phyloP scores from a whole-genome alignment of 148 eudicot species.

The Vaccinium macrocarpon region DNA sequence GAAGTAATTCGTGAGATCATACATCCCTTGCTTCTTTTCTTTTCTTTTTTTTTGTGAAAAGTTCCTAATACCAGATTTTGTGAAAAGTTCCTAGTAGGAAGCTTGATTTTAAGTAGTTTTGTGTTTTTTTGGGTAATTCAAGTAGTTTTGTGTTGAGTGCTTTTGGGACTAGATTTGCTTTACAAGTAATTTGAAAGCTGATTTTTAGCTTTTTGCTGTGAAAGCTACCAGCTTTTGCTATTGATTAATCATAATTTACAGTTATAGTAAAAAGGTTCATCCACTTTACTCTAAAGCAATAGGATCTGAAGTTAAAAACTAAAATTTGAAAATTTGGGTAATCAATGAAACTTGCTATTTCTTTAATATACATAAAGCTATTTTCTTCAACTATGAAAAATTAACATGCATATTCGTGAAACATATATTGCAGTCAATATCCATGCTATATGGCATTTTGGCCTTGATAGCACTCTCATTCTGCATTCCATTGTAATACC shows the following conservation, averaged over 20 bases:
- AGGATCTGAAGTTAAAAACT: not conserved
- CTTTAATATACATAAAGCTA: not conserved
- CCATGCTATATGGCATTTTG: not conserved
- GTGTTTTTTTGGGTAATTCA: no score
- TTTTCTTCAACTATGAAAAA: not conserved
- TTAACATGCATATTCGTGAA: no score
- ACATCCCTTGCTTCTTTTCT: no score
- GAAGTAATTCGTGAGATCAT: no score
- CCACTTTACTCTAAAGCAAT: not conserved
- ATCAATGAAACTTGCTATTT: not conserved
- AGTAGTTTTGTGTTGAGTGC: not conserved
- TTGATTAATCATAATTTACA: no score
- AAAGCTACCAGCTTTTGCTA: not conserved
- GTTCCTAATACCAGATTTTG: no score
- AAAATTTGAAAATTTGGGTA: not conserved
- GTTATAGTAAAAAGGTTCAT: not conserved
- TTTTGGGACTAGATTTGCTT: not conserved
- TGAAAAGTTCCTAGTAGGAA: no score
- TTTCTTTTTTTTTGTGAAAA: no score
- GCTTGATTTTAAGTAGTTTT: not conserved
- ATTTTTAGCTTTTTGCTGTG: not conserved
- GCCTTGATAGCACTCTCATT: not conserved
- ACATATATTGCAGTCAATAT: no score
- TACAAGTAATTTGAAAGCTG: not conserved
- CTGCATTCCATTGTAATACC: not conserved